A percentile compares a stretch with the other conserved stretches of the same genome.
phyloP scores from a whole-genome alignment of 305 asterid species.

The Solanum hybrid region DNA sequence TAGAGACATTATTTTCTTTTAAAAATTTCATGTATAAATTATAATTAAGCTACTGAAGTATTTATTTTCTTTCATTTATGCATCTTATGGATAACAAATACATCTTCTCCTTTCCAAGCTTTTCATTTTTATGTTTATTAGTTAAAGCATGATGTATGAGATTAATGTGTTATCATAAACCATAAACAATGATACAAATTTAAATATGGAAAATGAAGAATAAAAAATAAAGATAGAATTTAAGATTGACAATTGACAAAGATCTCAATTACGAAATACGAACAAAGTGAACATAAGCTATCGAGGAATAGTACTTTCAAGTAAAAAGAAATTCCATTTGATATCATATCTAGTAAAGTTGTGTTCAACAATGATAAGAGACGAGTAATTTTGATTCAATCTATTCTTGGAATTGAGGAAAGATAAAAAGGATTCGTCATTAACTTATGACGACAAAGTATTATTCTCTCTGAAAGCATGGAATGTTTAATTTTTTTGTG shows the following conservation, averaged over 20 bases:
- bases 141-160: background rate
- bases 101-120: background rate
- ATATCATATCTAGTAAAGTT: background rate
- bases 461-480: background rate
- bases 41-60: background rate
- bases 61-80: background rate
- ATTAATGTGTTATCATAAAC: background rate
- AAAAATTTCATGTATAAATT: background rate
- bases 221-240: slow-evolving; percentile 15
- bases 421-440: background rate
- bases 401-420: background rate
- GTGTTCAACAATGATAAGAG: background rate
- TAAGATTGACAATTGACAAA: background rate
- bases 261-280: background rate
- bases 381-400: background rate
- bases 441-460: background rate
- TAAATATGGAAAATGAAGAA: background rate
- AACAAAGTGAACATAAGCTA: background rate
- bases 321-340: background rate
- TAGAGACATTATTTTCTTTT: background rate
- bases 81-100: background rate
- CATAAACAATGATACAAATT: background rate
- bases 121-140: background rate
- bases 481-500: background rate
- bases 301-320: background rate